Base-by-base conservation (phyloP, 2,329 filamentous ascomycete genomes). In the Monosporascus sp. region DNA sequence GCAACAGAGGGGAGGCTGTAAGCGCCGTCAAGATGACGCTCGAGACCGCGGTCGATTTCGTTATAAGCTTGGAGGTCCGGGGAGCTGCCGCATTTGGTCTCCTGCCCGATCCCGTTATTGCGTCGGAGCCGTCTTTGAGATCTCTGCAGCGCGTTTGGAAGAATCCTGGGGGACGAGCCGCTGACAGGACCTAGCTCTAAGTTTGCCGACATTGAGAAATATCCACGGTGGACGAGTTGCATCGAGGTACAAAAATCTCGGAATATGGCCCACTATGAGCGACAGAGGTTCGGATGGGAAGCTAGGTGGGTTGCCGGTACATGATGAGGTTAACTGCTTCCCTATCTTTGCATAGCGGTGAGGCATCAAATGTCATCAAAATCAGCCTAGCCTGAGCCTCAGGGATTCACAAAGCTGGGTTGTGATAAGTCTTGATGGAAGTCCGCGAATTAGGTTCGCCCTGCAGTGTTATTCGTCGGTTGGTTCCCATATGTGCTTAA, bases 131-230 rank as follows among this genome's bases (percentile, higher is more conserved):
- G 27, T 27, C 27, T 9, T 27, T 27, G 27, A 27, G 27, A 27
- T 27, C 8, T 27, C 27, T 27, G 27, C 27, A 2, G 27, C 27
- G 8, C 27, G 2, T 27, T 27, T 27, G 27, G 8, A 37, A 22
- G 40, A 51, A 45, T 46, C 40, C 14, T 45, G 19, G 19, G 49
- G 22, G 17, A 38, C 19, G 41, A 46, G 19, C 49, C 46, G 41
- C 7, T 51, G 27, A 51, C n/a, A 5, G 49, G 49, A 19, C 41
- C 40, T 31, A 51, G 31, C 40, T 51, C 49, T 46, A 51, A 46
- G 49, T 51, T 51, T 11, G 24, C 38, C 26, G 14, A 51, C 26
- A 44, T 24, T 20, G 20, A 37, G 31, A 38, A 46, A 46, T 45
- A 51, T 16, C 24, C 31, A 37, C 41, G 46, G 49, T 51, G 49